Conservation (phyloP, 257 asterid species). For the Lavandula angustifolia region DNA sequence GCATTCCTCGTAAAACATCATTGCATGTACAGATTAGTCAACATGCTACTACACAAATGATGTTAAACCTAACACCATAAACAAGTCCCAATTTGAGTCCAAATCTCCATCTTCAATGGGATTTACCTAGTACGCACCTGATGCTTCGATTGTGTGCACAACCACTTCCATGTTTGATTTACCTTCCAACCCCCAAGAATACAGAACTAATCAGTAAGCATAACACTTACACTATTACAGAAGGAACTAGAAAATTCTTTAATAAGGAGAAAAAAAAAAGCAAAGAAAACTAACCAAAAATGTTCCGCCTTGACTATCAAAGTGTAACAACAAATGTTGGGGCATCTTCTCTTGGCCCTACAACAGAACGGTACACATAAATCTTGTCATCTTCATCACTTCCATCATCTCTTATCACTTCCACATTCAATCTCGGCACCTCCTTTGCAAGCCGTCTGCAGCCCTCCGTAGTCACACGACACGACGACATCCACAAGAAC, state of each 20-base stretch:
- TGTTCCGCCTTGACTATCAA: slow-evolving; percentile 36
- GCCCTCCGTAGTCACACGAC: slow-evolving; percentile 63
- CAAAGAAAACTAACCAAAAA: slow-evolving; percentile 33
- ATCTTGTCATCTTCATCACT: slow-evolving; percentile 50
- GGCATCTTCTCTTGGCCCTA: slow-evolving; percentile 80
- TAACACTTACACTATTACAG: not conserved
- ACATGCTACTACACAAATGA: slow-evolving; percentile 29
- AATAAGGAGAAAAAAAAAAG: slow-evolving; percentile 14
- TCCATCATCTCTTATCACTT: slow-evolving; percentile 63
- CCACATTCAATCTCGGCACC: slow-evolving; percentile 76
- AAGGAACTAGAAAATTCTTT: slow-evolving; percentile 19
- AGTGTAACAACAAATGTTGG: slow-evolving; percentile 78
- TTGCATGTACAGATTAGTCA: slow-evolving; percentile 30
- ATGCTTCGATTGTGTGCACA: too few relatives aligned
- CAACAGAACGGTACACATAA: slow-evolving; percentile 75
- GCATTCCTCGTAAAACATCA: too few relatives aligned
- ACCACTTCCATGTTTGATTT: too few relatives aligned
- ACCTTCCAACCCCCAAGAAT: slow-evolving; percentile 27
- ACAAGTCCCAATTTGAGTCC: slow-evolving; percentile 24
- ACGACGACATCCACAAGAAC: slow-evolving; percentile 84
- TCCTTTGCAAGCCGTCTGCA: slow-evolving; percentile 63
- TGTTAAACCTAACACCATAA: slow-evolving; percentile 31
- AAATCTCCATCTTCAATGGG: slow-evolving; percentile 27
- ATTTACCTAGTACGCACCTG: too few relatives aligned
- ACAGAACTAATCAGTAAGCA: slow-evolving; percentile 34